Conservation (phyloP, 225 moss, liverwort and hornwort species). For the Pleurozium schreberi region DNA sequence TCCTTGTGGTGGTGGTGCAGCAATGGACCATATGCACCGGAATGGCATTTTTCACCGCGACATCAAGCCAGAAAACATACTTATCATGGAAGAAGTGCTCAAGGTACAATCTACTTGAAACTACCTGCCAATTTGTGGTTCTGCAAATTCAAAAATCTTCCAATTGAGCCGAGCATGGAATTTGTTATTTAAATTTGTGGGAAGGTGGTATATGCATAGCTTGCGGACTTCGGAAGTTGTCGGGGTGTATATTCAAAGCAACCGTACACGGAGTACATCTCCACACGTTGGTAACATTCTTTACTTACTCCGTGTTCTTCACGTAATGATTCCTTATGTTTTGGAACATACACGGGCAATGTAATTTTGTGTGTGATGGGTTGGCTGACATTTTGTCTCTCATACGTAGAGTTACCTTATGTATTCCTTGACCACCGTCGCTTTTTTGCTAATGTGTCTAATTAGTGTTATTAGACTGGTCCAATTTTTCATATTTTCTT, state of each 20-base stretch:
- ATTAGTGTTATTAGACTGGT: neutral
- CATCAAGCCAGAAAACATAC: slow-evolving; percentile 94
- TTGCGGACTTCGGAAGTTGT: slow-evolving; percentile 98
- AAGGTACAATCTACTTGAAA: slow-evolving; percentile 33
- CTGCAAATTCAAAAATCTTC: neutral
- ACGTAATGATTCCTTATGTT: neutral
- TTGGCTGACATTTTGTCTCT: too few relatives aligned
- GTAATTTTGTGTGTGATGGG: too few relatives aligned
- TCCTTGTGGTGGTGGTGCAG: slow-evolving; percentile 6
- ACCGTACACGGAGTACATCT: slow-evolving; percentile 92
- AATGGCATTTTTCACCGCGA: slow-evolving; percentile 98
- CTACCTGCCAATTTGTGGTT: too few relatives aligned
- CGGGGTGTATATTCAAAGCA: slow-evolving; percentile 97
- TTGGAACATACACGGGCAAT: too few relatives aligned
- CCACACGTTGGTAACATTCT: slow-evolving; percentile 68
- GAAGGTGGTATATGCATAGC: slow-evolving; percentile 30
- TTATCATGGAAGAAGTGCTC: slow-evolving; percentile 88
- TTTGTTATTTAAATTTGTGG: neutral
- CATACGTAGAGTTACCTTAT: too few relatives aligned
- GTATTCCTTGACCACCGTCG: too few relatives aligned
- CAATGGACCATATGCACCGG: slow-evolving; percentile 98
- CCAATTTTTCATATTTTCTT: neutral
- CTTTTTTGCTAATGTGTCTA: neutral
- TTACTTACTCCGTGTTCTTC: neutral
- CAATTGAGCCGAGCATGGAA: too few relatives aligned